These are phyloP conservation scores for Hymenoscyphus fraxineus DNA, from an alignment of 2,329 filamentous ascomycete genomes.

Conservation along the genomic window DNA sequence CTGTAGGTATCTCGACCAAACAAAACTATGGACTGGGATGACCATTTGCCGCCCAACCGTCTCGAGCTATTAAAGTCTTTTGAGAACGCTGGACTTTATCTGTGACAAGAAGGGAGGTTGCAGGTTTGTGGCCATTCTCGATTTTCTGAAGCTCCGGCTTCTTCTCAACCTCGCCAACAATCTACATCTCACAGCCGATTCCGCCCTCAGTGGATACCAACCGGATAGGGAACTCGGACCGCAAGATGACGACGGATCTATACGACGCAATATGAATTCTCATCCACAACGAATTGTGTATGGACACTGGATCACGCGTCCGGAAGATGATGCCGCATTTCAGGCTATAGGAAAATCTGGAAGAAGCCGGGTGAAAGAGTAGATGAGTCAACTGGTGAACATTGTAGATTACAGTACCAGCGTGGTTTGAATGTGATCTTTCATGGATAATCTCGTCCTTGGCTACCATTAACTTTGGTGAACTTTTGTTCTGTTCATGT, in stretches of 20 bases:
- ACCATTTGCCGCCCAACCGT: not conserved
- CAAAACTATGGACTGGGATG: not conserved
- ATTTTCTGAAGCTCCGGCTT: not conserved
- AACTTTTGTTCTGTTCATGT: too few relatives aligned
- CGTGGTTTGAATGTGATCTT: too few relatives aligned
- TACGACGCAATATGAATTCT: not conserved
- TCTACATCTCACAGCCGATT: not conserved
- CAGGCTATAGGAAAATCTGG: constrained; percentile 9
- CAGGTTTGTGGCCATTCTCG: not conserved
- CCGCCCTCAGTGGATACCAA: too few relatives aligned
- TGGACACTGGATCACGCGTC: not conserved
- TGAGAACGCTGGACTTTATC: not conserved
- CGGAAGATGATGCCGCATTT: constrained; percentile 5
- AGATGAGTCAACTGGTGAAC: too few relatives aligned
- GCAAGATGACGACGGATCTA: not conserved
- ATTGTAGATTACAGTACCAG: too few relatives aligned
- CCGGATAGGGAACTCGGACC: not conserved
- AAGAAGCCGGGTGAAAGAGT: not conserved
- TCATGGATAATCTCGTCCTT: too few relatives aligned
- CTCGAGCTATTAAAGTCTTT: not conserved
- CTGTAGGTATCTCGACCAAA: not conserved
- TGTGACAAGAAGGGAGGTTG: not conserved
- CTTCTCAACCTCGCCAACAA: constrained; percentile 1
- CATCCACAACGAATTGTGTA: not conserved
- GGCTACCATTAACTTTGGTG: too few relatives aligned